Evolutionary conservation across 2,329 filamentous ascomycete genomes (phyloP).

Genomic region (Monosporascus cannonballus): DNA sequence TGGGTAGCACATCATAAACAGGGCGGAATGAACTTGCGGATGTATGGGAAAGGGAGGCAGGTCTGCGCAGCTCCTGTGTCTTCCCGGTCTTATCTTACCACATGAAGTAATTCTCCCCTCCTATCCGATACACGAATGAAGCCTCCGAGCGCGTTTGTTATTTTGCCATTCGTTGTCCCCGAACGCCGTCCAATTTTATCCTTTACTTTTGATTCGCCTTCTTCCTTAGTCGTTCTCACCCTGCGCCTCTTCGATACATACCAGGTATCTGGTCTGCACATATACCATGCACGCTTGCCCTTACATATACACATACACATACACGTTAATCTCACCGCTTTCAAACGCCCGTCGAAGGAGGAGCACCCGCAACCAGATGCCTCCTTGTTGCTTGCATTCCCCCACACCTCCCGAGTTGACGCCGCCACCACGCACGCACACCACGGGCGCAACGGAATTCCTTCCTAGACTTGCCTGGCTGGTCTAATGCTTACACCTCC

Average conservation of each 20-base stretch:
- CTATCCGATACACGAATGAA: no score
- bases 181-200: background rate
- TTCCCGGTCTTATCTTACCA: background rate
- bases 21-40: background rate
- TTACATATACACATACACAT: background rate
- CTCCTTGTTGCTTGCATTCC: background rate
- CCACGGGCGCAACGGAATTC: slow-evolving; percentile 1
- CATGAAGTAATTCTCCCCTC: no score
- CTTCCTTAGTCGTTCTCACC: background rate
- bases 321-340: background rate
- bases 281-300: background rate
- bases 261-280: no score
- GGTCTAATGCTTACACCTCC: background rate
- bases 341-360: background rate
- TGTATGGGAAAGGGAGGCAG: background rate
- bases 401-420: background rate
- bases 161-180: background rate
- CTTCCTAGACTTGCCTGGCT: background rate
- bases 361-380: background rate
- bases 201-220: background rate
- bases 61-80: background rate
- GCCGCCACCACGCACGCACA: slow-evolving; percentile 1
- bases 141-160: no score
- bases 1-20: background rate
- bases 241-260: background rate